Conservation (phyloP, 768 basidiomycete genomes). For the Amanita molliuscula region DNA sequence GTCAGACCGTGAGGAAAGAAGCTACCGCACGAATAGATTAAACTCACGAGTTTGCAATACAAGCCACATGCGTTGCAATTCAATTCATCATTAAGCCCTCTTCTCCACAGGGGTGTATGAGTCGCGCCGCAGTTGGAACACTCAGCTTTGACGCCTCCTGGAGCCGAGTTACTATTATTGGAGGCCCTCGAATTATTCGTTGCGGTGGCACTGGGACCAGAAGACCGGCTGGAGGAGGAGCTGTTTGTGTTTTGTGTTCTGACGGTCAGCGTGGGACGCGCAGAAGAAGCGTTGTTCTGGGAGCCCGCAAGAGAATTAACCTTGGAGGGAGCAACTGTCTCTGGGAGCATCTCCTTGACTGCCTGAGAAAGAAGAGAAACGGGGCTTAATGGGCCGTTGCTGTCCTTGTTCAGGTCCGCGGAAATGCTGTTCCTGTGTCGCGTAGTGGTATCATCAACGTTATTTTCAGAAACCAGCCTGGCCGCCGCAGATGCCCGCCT, state of each 20-base stretch:
- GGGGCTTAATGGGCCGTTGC: conserved; percentile 7
- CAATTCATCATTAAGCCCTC: conserved; percentile 79
- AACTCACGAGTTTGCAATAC: conserved; percentile 73
- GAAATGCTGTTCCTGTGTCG: conserved; percentile 1
- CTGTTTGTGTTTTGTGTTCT: conserved; percentile 36
- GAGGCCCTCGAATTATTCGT: conserved; percentile 33
- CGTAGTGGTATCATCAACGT: conserved; percentile 18
- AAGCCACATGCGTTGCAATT: conserved; percentile 87
- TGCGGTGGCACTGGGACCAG: conserved; percentile 57
- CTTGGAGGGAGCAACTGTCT: conserved; percentile 50
- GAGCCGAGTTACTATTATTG: conserved; percentile 27
- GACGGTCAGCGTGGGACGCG: conserved; percentile 51
- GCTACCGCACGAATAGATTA: not conserved
- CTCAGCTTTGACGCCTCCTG: conserved; percentile 64
- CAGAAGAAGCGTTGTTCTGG: conserved; percentile 30
- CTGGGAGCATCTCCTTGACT: conserved; percentile 32
- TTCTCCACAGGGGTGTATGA: conserved; percentile 80
- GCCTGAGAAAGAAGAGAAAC: conserved; percentile 28
- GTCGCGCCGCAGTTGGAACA: conserved; percentile 86
- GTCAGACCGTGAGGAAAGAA: conserved; percentile 8
- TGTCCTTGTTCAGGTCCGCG: not conserved
- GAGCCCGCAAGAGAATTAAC: conserved; percentile 37
- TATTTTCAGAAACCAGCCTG: conserved; percentile 22
- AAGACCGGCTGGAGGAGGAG: conserved; percentile 34
- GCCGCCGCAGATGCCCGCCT: conserved; percentile 5